phyloP scores from a whole-genome alignment of 2,329 filamentous ascomycete genomes.

The Rhytidhysteron rufulum region DNA sequence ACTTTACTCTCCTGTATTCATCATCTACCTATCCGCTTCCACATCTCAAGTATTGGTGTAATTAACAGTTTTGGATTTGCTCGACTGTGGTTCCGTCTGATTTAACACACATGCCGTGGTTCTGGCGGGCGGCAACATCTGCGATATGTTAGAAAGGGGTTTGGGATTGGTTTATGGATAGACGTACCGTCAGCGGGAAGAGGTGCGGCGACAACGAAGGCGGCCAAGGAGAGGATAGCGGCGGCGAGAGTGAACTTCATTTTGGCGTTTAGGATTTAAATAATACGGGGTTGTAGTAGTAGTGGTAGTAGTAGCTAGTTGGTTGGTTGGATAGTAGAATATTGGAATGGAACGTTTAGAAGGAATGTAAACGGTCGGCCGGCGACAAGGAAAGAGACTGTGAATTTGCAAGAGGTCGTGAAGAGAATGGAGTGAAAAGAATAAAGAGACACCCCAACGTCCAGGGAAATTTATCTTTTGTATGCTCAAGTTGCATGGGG shows the following conservation, averaged over 20 bases:
- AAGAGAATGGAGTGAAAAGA: slow-evolving; percentile 11
- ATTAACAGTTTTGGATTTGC: slow-evolving; percentile 24
- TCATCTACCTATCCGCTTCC: background rate
- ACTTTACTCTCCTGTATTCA: background rate
- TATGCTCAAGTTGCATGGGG: slow-evolving; percentile 16
- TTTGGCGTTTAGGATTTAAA: slow-evolving; percentile 13
- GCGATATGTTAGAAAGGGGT: slow-evolving; percentile 7
- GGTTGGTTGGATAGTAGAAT: no score
- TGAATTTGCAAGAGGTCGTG: slow-evolving; percentile 9
- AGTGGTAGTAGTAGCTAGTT: slow-evolving; percentile 4
- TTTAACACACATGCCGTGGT: slow-evolving; percentile 35
- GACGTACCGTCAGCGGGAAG: slow-evolving; percentile 21
- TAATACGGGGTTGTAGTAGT: background rate
- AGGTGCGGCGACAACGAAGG: slow-evolving; percentile 28
- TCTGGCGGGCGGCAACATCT: slow-evolving; percentile 27
- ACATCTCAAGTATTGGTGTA: background rate
- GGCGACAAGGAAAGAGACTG: slow-evolving; percentile 27
- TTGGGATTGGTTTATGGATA: background rate
- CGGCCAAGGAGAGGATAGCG: slow-evolving; percentile 32
- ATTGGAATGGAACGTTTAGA: slow-evolving; percentile 1
- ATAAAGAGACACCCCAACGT: slow-evolving; percentile 6
- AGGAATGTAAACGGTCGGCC: slow-evolving; percentile 25
- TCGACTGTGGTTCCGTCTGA: slow-evolving; percentile 13
- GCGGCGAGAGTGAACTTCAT: slow-evolving; percentile 35
- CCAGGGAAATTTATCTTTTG: slow-evolving; percentile 18